Base-by-base conservation (phyloP, 768 basidiomycete species). In the Mycena kentingensis region DNA sequence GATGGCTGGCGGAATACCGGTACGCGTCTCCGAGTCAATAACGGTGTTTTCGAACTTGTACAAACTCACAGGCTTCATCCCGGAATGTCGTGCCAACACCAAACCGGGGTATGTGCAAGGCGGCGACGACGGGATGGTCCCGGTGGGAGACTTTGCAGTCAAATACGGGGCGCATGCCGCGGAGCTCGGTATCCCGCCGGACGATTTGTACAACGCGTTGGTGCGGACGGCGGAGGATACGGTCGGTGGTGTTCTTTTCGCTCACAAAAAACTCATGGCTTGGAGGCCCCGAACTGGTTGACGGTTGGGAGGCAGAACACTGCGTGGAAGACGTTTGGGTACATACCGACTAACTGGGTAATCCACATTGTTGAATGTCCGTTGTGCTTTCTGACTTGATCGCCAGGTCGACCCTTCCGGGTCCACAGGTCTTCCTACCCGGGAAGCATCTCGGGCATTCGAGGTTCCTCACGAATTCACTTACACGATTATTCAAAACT, bases 221-320 rank as follows among this genome's bases (percentile, higher is more conserved):
- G 76, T 78, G 3, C 77, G 77, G 49, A 78, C 77, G 1, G 78
- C 79, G 8, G 77, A 79, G 56, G 78, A 79, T 54, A 80, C 79
- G 24, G 78, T 77, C 36, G 5, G 73, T 65, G 41, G 11, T 32
- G 18, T 29, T 15, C 19, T 34, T 25, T 13, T 16, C 22, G 32
- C 22, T 21, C 12, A 21, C 26, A 11, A 38, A 15, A 26, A 10
- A 39, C 18, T 24, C 21, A 27, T 25, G 1, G 42, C 27, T 32
- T 26, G 26, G 38, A 79, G 78, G 77, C 78, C n/a, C 70, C 73
- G n/a, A 68, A 79, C 60, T 79, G 79, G 79, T 75, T 71, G 55
- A 67, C 51, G 73, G 76, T 79, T 19, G 79, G 79, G 7, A 65
- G 78, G 21, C 77, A 79, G 56, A 80, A 79, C 57, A 79, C 77